These are phyloP conservation scores for Herpotrichia juniperi DNA, from an alignment of 2,329 filamentous ascomycete species.

Conservation along the genomic window DNA sequence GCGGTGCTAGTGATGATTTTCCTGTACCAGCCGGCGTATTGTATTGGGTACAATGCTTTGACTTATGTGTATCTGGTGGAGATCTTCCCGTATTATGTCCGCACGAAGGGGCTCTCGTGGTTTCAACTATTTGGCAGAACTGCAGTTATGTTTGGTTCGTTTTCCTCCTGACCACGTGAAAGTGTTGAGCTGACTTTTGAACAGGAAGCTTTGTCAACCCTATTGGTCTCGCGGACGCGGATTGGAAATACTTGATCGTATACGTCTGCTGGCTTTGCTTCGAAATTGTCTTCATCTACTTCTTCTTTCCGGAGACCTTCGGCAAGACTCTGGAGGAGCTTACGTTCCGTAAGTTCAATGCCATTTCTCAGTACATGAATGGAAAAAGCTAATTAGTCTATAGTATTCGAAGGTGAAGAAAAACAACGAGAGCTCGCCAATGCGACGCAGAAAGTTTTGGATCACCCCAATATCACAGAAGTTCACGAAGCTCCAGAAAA, in stretches of 20 bases:
- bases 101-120: constrained; percentile 57
- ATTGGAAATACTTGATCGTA: constrained; percentile 69
- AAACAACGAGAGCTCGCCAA: constrained; percentile 25
- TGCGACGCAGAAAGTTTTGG: constrained; percentile 28
- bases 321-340: constrained; percentile 42
- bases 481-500: constrained; percentile 33
- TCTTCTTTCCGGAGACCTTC: constrained; percentile 41
- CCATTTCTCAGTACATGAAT: background rate
- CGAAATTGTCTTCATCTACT: constrained; percentile 43
- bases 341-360: constrained; percentile 30
- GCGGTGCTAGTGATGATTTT: constrained; percentile 59
- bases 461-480: constrained; percentile 24
- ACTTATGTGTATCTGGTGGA: constrained; percentile 61
- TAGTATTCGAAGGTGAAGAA: constrained; percentile 37
- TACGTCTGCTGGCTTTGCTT: constrained; percentile 52
- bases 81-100: constrained; percentile 57
- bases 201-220: constrained; percentile 64
- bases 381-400: constrained; percentile 1
- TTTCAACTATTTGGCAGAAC: constrained; percentile 69
- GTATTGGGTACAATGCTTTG: constrained; percentile 63
- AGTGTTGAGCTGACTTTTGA: background rate
- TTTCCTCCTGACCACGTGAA: background rate
- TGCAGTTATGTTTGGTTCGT: constrained; percentile 60
- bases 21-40: constrained; percentile 60
- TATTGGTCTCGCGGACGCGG: constrained; percentile 64